A percentile compares a stretch with the other conserved stretches of the same genome.
Conservation (phyloP, 148 eudicot species). For the Linanthus parryae region DNA sequence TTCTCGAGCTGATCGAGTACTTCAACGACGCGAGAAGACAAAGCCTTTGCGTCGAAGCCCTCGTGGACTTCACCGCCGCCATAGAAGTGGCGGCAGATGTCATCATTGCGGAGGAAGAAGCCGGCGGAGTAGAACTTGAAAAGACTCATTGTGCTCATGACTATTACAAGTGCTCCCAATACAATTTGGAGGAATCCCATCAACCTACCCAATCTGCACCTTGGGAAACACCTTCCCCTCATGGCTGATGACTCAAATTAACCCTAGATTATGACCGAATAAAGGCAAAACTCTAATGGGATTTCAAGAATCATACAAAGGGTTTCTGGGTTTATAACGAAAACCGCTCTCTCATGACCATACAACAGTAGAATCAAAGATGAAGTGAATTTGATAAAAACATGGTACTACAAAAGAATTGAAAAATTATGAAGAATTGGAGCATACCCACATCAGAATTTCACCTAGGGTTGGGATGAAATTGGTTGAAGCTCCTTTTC, state of each 20-base stretch:
- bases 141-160: constrained; percentile 70
- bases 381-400: not conserved
- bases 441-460: not conserved
- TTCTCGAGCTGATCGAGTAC: constrained; percentile 73
- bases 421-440: not conserved
- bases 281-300: not conserved
- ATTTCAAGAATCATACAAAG: not conserved
- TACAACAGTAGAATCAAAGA: not conserved
- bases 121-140: constrained; percentile 74
- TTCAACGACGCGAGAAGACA: constrained; percentile 59
- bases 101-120: constrained; percentile 58
- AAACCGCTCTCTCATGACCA: not conserved
- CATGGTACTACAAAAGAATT: not conserved
- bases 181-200: constrained; percentile 66
- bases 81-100: constrained; percentile 72
- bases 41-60: constrained; percentile 53
- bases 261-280: constrained; percentile 1
- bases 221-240: constrained; percentile 45
- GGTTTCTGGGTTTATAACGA: not conserved
- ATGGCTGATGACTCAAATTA: constrained; percentile 24
- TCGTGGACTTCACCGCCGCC: constrained; percentile 28
- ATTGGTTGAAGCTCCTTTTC: not conserved
- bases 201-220: constrained; percentile 41
- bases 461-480: not conserved
- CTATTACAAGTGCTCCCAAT: constrained; percentile 67